Evolutionary conservation across 495 filamentous ascomycete species (phyloP).

Genomic region (Lindgomyces ingoldianus): DNA sequence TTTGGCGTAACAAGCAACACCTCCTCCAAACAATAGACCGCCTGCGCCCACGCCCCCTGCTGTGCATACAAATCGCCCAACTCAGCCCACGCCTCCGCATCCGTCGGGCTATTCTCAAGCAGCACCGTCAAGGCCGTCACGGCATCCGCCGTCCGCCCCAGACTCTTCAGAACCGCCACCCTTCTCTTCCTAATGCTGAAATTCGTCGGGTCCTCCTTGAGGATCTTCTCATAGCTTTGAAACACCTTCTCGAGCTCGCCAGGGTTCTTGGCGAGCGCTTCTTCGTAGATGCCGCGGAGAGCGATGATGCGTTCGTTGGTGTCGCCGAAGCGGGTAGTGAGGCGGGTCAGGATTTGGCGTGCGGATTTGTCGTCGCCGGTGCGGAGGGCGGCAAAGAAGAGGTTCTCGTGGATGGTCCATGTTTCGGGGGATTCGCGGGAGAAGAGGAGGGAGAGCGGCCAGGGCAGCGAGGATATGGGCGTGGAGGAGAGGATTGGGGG

Average conservation of each 20-base stretch:
- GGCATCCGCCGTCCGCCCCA: conserved; percentile 69
- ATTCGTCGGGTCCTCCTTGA: conserved; percentile 76
- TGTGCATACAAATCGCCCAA: conserved; percentile 79
- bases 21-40: conserved; percentile 87
- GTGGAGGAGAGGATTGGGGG: conserved; percentile 62
- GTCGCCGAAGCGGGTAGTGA: conserved; percentile 76
- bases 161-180: conserved; percentile 73
- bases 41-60: conserved; percentile 75
- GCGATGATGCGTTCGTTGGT: conserved; percentile 82
- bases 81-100: conserved; percentile 93
- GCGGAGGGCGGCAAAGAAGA: conserved; percentile 80
- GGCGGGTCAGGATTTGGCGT: conserved; percentile 66
- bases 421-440: conserved; percentile 69
- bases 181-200: conserved; percentile 83
- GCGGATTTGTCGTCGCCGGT: conserved; percentile 82
- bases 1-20: conserved; percentile 85
- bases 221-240: conserved; percentile 71
- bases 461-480: conserved; percentile 52
- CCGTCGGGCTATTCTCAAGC: conserved; percentile 80
- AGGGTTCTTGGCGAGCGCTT: conserved; percentile 71
- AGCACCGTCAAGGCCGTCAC: conserved; percentile 71
- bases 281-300: conserved; percentile 77
- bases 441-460: conserved; percentile 53
- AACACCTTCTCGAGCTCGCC: conserved; percentile 66
- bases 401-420: conserved; percentile 82